Evolutionary conservation across 495 filamentous ascomycete species (phyloP), one percentile per base, ranked within the genome.

Genomic region (Symbiotaphrina buchneri): DNA sequence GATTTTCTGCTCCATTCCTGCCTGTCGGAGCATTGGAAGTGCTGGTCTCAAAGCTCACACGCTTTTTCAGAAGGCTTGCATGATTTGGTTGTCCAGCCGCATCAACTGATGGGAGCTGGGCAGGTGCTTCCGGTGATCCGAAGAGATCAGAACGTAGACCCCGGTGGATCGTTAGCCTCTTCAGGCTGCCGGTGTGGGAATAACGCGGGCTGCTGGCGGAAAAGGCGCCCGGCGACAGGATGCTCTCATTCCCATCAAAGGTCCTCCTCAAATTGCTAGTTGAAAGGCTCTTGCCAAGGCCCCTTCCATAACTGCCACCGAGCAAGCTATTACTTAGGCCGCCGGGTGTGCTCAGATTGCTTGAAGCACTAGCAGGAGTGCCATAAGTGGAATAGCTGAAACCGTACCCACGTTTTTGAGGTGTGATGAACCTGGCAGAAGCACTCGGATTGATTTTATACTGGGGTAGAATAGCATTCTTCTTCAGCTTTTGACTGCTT

Each of bases 311-410:
- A 41, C 61, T 74, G 18, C 71, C 62, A 18, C 63, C 63, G n/a
- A 81, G 45, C 10, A 84, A 52, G 39, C 70, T 75, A 45, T 61
- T 64, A 14, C 34, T 30, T 20, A 74, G 54, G 2, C 64, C 63
- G 19, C 65, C 66, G 13, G 75, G 70, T 21, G 80, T 79, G 49
- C 67, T 72, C n/a, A 59, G 45, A 6, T 56, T 55, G 45, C 72
- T 75, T 11, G 60, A 63, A 10, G 64, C 62, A 47, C 73, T 84
- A 21, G 64, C 63, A 3, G 83, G 82, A 6, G 75, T 82, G 17
- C 75, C 78, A 42, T 87, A 91, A 17, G 69, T 79, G 33, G 80
- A 90, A 48, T 90, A 91, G 5, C 73, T 76, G 50, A 92, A 90
- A 5, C 83, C 83, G 47, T 72, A 93, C 2, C 76, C 77, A 28